Evolutionary conservation across 768 basidiomycete genomes (phyloP), one percentile per base, ranked within the genome.

Genomic region (Mycena galericulata): DNA sequence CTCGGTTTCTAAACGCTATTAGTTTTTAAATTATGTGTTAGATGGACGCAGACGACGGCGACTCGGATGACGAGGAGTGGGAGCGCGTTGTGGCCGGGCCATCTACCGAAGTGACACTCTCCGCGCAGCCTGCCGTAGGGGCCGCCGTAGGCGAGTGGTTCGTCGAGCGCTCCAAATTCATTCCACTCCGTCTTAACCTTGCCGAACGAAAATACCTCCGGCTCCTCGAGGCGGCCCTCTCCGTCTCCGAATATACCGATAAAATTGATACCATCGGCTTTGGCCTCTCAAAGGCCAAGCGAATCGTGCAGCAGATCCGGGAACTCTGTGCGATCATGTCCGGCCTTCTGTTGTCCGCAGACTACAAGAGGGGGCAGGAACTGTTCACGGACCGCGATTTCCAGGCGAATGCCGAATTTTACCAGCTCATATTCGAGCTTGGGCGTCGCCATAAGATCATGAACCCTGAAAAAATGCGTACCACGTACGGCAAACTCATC

Each of bases 401-500:
- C 75, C 84, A 92, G 67, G 84, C 88, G 17, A 96, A 96, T 73
- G 88, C 88, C 20, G 88, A 90, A 10, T 96, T 95, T 75, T 96
- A 91, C 74, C 92, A 94, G 73, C 79, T 84, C 17, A 85, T 95
- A 27, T 95, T 95, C 70, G 94, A 95, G 79, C 85, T 95, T 26
- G 93, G 94, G 22, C 83, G 93, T 55, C 85, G 94, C 65, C 92
- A 95, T 76, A 95, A 95, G 78, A 95, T 96, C 75, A 94, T 93
- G 92, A 96, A 95, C 73, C 94, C 94, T 0, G 94, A 95, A 75
- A 95, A 95, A 73, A 95, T 95, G 94, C 87, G 94, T 27, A 90
- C 92, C 30, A 95, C 92, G 10, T 96, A 96, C 68, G 94, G 94
- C 12, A 95, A 95, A 75, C 80, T 95, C 66, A 90, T 95, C 36